Conservation (phyloP, 2,329 filamentous ascomycete genomes). For the Aspergillus quadrilineatus region DNA sequence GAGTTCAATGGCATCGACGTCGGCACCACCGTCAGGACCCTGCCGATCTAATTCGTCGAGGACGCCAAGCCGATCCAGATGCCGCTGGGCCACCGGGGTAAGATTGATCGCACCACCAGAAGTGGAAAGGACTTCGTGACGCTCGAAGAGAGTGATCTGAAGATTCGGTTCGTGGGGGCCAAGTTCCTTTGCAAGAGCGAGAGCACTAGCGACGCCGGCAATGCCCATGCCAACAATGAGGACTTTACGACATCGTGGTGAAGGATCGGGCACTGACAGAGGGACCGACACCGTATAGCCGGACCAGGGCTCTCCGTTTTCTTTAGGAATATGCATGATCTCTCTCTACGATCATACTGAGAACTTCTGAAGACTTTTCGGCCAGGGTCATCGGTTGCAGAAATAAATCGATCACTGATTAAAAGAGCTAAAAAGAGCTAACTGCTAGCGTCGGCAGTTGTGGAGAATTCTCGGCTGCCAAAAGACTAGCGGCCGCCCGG, state of each 20-base stretch:
- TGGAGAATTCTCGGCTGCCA: slow-evolving; percentile 2
- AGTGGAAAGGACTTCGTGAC: slow-evolving; percentile 42
- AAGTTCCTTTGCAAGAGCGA: slow-evolving; percentile 34
- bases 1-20: slow-evolving; percentile 43
- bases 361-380: neutral
- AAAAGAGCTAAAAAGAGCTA: neutral
- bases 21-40: slow-evolving; percentile 40
- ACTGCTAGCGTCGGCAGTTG: slow-evolving; percentile 2
- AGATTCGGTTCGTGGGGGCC: slow-evolving; percentile 34
- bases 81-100: slow-evolving; percentile 45
- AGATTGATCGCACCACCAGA: slow-evolving; percentile 48
- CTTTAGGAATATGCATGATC: slow-evolving; percentile 1
- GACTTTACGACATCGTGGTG: slow-evolving; percentile 26
- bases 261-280: slow-evolving; percentile 6
- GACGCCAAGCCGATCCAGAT: slow-evolving; percentile 44
- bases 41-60: slow-evolving; percentile 38
- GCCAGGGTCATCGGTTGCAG: neutral
- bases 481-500: neutral
- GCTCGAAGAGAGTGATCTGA: slow-evolving; percentile 42
- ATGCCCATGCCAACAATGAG: slow-evolving; percentile 38
- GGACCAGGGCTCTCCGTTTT: slow-evolving; percentile 9
- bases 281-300: slow-evolving; percentile 2
- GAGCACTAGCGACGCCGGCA: slow-evolving; percentile 34
- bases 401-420: neutral
- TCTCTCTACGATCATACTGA: neutral